phyloP scores from a whole-genome alignment of 2,329 filamentous ascomycete genomes.

The Macroventuria anomochaeta region DNA sequence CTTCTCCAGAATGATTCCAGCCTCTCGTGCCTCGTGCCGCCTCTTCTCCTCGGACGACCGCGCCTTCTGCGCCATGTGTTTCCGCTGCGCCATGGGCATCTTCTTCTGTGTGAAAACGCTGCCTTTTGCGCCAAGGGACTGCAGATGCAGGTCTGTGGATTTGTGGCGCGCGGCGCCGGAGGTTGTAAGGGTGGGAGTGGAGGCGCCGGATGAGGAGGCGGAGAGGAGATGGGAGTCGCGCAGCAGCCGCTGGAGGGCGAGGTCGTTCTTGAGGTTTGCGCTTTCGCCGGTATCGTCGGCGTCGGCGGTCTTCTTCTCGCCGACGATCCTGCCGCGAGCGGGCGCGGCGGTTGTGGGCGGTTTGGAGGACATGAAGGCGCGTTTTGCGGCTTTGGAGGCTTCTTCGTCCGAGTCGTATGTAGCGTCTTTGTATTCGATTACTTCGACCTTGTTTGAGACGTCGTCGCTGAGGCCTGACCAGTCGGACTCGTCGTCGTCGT shows the following conservation, averaged over 20 bases:
- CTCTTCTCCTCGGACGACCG: slow-evolving; percentile 71
- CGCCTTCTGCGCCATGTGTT: slow-evolving; percentile 78
- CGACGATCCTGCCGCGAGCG: slow-evolving; percentile 27
- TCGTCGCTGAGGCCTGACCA: slow-evolving; percentile 67
- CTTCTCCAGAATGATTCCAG: slow-evolving; percentile 84
- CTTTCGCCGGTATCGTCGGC: slow-evolving; percentile 63
- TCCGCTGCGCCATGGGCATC: slow-evolving; percentile 87
- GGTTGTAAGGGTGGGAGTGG: slow-evolving; percentile 51
- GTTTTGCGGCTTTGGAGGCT: slow-evolving; percentile 66
- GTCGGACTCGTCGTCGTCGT: slow-evolving; percentile 57
- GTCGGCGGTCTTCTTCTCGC: slow-evolving; percentile 25
- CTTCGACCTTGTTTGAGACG: slow-evolving; percentile 48
- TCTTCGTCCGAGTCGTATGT: slow-evolving; percentile 25
- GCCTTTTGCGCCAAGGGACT: slow-evolving; percentile 77
- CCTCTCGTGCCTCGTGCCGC: slow-evolving; percentile 82
- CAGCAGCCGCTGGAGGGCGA: slow-evolving; percentile 88
- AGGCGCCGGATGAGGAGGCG: slow-evolving; percentile 55
- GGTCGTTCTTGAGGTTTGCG: slow-evolving; percentile 83
- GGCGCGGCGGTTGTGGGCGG: slow-evolving; percentile 53
- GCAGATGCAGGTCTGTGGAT: slow-evolving; percentile 82
- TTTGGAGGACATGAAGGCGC: slow-evolving; percentile 75
- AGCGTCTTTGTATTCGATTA: slow-evolving; percentile 52
- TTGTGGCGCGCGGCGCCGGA: slow-evolving; percentile 77
- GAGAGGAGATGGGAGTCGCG: slow-evolving; percentile 88
- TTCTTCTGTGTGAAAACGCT: slow-evolving; percentile 79